Evolutionary conservation across 2,329 filamentous ascomycete genomes (phyloP).

Genomic region (Apiospora aurea): DNA sequence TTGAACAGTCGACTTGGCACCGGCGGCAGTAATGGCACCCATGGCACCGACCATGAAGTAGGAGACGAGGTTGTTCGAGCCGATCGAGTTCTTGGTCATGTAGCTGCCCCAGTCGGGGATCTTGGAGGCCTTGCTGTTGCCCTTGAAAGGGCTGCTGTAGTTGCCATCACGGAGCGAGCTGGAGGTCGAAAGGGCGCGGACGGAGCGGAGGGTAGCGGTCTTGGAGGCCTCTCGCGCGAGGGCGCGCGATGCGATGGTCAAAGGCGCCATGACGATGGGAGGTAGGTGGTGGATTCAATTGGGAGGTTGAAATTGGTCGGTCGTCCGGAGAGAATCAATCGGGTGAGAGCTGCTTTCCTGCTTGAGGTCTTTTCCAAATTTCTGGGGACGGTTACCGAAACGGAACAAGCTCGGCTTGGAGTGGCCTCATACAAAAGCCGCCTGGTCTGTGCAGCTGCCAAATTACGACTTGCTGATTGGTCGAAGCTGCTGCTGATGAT

Average conservation of each 20-base stretch:
- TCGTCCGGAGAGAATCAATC: slow-evolving; percentile 21
- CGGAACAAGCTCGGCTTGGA: slow-evolving; percentile 23
- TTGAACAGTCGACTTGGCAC: slow-evolving; percentile 97
- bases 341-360: slow-evolving; percentile 29
- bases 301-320: slow-evolving; percentile 17
- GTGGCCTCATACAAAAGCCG: slow-evolving; percentile 11
- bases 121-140: slow-evolving; percentile 65
- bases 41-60: slow-evolving; percentile 99
- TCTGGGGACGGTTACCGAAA: slow-evolving; percentile 29
- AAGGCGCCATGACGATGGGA: slow-evolving; percentile 66
- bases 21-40: slow-evolving; percentile 89
- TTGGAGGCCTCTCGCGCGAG: slow-evolving; percentile 66
- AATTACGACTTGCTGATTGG: slow-evolving; percentile 21
- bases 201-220: slow-evolving; percentile 29
- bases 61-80: slow-evolving; percentile 84
- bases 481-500: neutral
- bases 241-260: slow-evolving; percentile 72
- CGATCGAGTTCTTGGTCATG: slow-evolving; percentile 71
- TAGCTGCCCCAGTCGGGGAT: slow-evolving; percentile 94
- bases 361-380: slow-evolving; percentile 33
- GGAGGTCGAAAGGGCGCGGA: slow-evolving; percentile 65
- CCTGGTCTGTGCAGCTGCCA: slow-evolving; percentile 20
- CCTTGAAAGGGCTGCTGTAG: slow-evolving; percentile 71
- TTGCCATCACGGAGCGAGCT: slow-evolving; percentile 51
- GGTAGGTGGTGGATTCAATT: slow-evolving; percentile 28